These are phyloP conservation scores for Coniochaeta hoffmannii DNA, from an alignment of 2,329 filamentous ascomycete genomes.

Conservation along the genomic window DNA sequence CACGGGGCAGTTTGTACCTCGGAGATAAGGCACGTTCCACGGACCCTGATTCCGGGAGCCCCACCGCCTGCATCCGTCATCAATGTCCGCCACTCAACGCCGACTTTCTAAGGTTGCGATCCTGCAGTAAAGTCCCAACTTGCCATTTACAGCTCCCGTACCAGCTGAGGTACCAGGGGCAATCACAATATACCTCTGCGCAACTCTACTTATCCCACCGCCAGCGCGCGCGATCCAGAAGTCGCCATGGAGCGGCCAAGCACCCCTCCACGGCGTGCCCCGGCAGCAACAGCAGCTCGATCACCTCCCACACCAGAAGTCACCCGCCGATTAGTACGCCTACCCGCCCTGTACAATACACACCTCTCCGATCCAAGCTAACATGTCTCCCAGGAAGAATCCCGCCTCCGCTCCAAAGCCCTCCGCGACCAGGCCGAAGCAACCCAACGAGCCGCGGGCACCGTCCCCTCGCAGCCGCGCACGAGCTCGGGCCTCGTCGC, in stretches of 20 bases:
- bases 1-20: too few species aligned
- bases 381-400: slow-evolving; percentile 60
- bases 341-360: not conserved
- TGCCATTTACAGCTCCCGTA: not conserved
- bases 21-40: not conserved
- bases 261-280: slow-evolving; percentile 33
- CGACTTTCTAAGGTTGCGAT: not conserved
- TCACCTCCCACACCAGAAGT: slow-evolving; percentile 48
- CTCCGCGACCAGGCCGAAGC: slow-evolving; percentile 67
- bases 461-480: slow-evolving; percentile 29
- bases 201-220: not conserved
- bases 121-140: not conserved
- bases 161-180: not conserved
- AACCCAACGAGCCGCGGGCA: slow-evolving; percentile 41
- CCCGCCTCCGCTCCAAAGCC: slow-evolving; percentile 81
- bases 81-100: not conserved
- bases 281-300: slow-evolving; percentile 3
- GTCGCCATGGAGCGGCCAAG: slow-evolving; percentile 36
- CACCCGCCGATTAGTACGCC: slow-evolving; percentile 45
- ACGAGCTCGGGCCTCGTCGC: slow-evolving; percentile 65
- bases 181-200: not conserved
- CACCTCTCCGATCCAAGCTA: not conserved
- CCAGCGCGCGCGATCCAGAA: not conserved
- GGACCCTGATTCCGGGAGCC: not conserved
- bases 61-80: not conserved